These are phyloP conservation scores for Tylopilus cervinicoccineus DNA, from an alignment of 768 basidiomycete genomes.

Conservation along the genomic window DNA sequence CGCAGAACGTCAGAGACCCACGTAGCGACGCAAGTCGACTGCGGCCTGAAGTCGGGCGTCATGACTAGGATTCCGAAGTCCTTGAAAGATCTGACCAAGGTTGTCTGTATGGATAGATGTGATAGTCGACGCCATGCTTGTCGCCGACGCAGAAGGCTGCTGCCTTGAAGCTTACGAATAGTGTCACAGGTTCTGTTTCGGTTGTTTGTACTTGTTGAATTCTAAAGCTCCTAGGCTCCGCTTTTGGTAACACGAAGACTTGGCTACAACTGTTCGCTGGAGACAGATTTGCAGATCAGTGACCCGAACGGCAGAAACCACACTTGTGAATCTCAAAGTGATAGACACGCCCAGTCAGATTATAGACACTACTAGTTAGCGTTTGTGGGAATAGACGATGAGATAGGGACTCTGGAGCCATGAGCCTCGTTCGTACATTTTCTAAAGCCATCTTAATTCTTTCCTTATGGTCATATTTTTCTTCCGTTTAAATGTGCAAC, in stretches of 20 bases:
- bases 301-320: neutral
- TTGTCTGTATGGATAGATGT: slow-evolving; percentile 57
- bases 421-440: too few species aligned
- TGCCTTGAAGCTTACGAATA: slow-evolving; percentile 9
- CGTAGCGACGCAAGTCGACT: slow-evolving; percentile 69
- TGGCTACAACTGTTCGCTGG: too few species aligned
- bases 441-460: too few species aligned
- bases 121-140: slow-evolving; percentile 58
- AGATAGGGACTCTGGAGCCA: too few species aligned
- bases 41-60: slow-evolving; percentile 69
- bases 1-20: slow-evolving; percentile 33
- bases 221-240: slow-evolving; percentile 11
- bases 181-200: slow-evolving; percentile 8
- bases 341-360: neutral
- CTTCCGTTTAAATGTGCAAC: too few species aligned
- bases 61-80: slow-evolving; percentile 57
- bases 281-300: neutral
- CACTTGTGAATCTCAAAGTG: too few species aligned
- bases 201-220: slow-evolving; percentile 31
- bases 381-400: neutral
- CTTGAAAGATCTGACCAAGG: slow-evolving; percentile 63
- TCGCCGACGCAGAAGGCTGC: slow-evolving; percentile 9
- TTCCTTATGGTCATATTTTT: too few species aligned
- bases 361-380: neutral
- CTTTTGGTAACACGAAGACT: slow-evolving; percentile 6